phyloP scores from a whole-genome alignment of 164 flowering plant species.

The Nelumbo lutea region DNA sequence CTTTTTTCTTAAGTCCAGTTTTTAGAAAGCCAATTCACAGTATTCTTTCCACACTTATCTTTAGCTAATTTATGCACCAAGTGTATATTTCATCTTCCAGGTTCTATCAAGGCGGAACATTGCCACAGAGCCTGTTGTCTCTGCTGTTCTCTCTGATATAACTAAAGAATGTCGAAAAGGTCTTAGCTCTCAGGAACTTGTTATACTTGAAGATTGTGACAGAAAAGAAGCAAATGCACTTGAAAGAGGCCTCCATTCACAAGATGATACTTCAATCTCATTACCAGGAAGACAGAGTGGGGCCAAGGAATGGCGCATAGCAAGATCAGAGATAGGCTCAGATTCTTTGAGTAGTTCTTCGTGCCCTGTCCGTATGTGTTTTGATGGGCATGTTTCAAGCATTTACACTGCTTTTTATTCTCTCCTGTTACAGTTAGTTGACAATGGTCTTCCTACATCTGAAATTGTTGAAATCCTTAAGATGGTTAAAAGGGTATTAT shows the following conservation, averaged over 20 bases:
- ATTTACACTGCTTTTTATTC: conserved; percentile 58
- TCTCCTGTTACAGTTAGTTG: conserved; percentile 39
- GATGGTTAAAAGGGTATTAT: conserved; percentile 34
- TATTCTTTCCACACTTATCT: neutral
- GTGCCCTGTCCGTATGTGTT: conserved; percentile 72
- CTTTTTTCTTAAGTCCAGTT: neutral
- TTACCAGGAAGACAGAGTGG: conserved; percentile 97
- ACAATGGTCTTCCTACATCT: conserved; percentile 31
- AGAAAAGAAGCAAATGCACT: conserved; percentile 51
- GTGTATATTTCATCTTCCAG: conserved; percentile 28
- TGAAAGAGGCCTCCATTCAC: conserved; percentile 41
- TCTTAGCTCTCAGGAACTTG: conserved; percentile 37
- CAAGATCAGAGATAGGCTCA: conserved; percentile 68
- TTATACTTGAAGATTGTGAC: conserved; percentile 56
- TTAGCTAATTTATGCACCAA: conserved; percentile 2
- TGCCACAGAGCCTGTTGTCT: conserved; percentile 48
- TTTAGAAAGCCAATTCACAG: neutral
- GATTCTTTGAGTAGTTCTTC: conserved; percentile 50
- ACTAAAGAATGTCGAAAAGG: conserved; percentile 57
- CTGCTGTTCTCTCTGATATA: conserved; percentile 42
- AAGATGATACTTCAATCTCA: conserved; percentile 45
- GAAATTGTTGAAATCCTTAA: conserved; percentile 43
- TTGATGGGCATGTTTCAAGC: conserved; percentile 74
- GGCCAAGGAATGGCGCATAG: conserved; percentile 81
- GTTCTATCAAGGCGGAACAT: conserved; percentile 68